phyloP scores from a whole-genome alignment of 192 early-diverging fungal species.

The Backusella parvicylindrica region DNA sequence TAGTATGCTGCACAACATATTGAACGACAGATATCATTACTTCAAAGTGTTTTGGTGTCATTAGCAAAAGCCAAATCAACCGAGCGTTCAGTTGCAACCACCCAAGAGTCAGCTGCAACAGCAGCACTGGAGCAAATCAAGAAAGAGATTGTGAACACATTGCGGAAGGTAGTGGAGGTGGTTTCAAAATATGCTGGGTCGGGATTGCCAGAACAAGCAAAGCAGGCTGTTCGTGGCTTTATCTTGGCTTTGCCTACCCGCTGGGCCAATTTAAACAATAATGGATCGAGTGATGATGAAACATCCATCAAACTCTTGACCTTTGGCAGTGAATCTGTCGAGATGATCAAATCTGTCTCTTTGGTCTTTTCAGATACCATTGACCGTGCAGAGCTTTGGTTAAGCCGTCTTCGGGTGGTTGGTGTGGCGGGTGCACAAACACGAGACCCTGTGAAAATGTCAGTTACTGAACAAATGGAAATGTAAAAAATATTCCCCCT shows the following conservation, averaged over 20 bases:
- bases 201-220: conserved; percentile 81
- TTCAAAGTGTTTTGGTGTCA: conserved; percentile 56
- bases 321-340: conserved; percentile 67
- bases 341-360: conserved; percentile 63
- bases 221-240: conserved; percentile 76
- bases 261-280: conserved; percentile 55
- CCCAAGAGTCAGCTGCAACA: conserved; percentile 33
- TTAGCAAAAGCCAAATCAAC: conserved; percentile 24
- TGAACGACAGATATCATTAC: conserved; percentile 59
- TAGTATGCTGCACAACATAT: conserved; percentile 76
- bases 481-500: neutral
- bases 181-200: conserved; percentile 83
- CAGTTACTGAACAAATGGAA: neutral
- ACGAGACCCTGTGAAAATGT: conserved; percentile 5
- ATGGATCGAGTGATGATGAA: conserved; percentile 14
- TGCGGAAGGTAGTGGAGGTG: conserved; percentile 84
- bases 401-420: conserved; percentile 43
- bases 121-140: conserved; percentile 55
- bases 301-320: conserved; percentile 49
- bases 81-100: neutral
- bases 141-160: conserved; percentile 78
- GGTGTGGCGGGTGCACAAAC: conserved; percentile 11
- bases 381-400: conserved; percentile 59
- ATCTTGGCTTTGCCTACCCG: conserved; percentile 79
- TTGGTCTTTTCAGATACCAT: conserved; percentile 68